Conservation (phyloP, 169 alveolate species). For the Babesia bigemina region DNA sequence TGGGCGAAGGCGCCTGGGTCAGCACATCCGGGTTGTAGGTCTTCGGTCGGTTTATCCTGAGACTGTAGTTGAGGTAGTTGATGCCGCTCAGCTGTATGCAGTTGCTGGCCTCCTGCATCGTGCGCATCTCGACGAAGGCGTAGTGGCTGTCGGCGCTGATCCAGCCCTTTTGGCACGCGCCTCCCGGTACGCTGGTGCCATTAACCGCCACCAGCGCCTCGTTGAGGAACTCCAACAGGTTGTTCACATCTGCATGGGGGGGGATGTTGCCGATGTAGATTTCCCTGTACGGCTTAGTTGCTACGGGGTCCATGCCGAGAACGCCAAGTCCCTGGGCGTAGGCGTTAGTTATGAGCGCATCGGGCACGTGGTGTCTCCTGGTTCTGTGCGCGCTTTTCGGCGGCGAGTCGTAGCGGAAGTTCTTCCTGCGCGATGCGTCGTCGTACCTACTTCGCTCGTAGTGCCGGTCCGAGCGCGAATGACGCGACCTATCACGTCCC, state of each 20-base stretch:
- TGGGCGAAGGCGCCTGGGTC: conserved; percentile 66
- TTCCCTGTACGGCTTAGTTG: conserved; percentile 73
- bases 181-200: conserved; percentile 81
- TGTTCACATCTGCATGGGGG: conserved; percentile 74
- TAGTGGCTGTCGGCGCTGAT: conserved; percentile 92
- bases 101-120: conserved; percentile 92
- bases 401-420: conserved; percentile 66
- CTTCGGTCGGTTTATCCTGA: conserved; percentile 55
- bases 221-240: conserved; percentile 80
- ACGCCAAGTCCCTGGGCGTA: conserved; percentile 23
- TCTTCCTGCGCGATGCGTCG: conserved; percentile 29
- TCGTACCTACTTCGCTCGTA: conserved; percentile 1
- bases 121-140: conserved; percentile 93
- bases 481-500: conserved; percentile 10
- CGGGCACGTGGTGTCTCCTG: conserved; percentile 2
- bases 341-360: background rate
- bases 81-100: conserved; percentile 81
- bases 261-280: conserved; percentile 86
- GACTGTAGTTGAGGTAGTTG: conserved; percentile 58
- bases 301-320: conserved; percentile 36
- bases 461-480: background rate
- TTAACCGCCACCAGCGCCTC: conserved; percentile 76
- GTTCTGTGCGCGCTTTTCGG: conserved; percentile 40
- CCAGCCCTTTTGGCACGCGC: conserved; percentile 89
- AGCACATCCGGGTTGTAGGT: conserved; percentile 59